Evolutionary conservation across 768 basidiomycete species (phyloP).

Genomic region (Cytidiella melzeri): DNA sequence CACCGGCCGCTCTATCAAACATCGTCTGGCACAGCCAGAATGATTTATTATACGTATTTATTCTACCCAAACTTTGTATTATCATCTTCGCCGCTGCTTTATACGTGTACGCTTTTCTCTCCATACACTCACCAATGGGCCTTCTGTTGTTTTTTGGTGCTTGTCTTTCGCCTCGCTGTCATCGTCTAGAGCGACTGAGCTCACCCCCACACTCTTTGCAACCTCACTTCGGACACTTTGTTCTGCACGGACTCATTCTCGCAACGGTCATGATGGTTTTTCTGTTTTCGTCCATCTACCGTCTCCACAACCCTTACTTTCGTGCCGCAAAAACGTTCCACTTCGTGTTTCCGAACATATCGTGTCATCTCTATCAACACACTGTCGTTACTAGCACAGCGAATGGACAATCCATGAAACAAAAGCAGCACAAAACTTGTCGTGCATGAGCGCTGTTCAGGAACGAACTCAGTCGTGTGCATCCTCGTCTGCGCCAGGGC

Average conservation of each 20-base stretch:
- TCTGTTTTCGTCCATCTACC: background rate
- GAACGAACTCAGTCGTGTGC: slow-evolving; percentile 56
- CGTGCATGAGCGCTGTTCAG: background rate
- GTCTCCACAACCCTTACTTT: background rate
- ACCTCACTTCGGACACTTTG: background rate
- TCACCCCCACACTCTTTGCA: too few relatives aligned
- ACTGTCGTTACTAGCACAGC: background rate
- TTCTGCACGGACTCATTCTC: background rate
- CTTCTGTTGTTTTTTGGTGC: background rate
- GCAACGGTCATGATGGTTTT: background rate
- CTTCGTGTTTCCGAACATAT: background rate
- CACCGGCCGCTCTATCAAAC: too few relatives aligned
- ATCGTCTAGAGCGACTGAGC: too few relatives aligned
- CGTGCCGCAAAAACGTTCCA: background rate
- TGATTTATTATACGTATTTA: background rate
- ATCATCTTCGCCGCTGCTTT: background rate
- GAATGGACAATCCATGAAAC: background rate
- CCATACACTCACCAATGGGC: background rate
- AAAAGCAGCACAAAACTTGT: slow-evolving; percentile 1
- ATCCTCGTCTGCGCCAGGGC: slow-evolving; percentile 74
- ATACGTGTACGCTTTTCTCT: background rate
- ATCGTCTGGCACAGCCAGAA: background rate
- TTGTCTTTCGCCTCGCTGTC: background rate
- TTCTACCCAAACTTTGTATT: background rate
- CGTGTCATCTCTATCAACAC: background rate